Conservation (phyloP, 441 rosid genomes). For the Populus tomentosa region DNA sequence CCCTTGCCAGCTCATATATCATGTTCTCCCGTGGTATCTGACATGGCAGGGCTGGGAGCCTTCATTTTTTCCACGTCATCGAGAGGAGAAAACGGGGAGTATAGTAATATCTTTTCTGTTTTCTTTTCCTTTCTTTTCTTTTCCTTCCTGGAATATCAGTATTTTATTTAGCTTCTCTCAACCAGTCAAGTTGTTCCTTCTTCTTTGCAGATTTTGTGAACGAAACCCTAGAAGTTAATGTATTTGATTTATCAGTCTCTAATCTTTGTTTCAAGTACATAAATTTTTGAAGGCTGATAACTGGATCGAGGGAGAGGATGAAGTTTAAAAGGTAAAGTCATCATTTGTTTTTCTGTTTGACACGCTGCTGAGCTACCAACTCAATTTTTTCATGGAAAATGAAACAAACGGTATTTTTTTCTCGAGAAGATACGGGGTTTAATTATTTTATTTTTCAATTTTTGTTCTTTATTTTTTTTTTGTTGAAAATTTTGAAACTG, state of each 20-base stretch:
- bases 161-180: conserved; percentile 10
- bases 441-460: too few species aligned
- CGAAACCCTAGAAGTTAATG: neutral
- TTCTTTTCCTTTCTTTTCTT: neutral
- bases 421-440: neutral
- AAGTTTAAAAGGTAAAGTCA: neutral
- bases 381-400: neutral
- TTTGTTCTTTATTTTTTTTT: too few species aligned
- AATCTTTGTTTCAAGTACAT: neutral
- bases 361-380: neutral
- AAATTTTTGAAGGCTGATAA: neutral
- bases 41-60: conserved; percentile 9
- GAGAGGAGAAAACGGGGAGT: neutral
- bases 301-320: neutral
- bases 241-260: neutral
- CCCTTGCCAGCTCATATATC: conserved; percentile 14
- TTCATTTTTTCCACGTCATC: conserved; percentile 26
- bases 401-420: neutral
- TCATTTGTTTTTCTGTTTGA: neutral
- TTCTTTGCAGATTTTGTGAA: neutral
- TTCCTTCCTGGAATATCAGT: neutral
- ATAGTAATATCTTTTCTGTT: neutral
- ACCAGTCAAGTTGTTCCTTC: conserved; percentile 9
- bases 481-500: neutral
- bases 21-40: neutral